A percentile compares a stretch with the other conserved stretches of the same genome.
These are phyloP conservation scores for Endocalyx cinctus DNA, from an alignment of 2,329 filamentous ascomycete genomes.

Conservation along the genomic window DNA sequence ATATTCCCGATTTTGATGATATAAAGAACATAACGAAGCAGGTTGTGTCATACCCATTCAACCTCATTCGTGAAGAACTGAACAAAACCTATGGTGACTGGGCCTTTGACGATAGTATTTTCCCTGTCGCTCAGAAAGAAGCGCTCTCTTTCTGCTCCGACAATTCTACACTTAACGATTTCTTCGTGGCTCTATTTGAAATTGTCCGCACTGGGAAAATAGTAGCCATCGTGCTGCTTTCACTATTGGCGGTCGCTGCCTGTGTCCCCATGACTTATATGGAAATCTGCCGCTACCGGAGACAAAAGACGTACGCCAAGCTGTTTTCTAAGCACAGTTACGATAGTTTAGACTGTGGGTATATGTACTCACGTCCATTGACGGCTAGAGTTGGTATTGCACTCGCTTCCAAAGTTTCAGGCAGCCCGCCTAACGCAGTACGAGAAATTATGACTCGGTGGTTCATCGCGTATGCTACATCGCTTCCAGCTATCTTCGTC, in stretches of 20 bases:
- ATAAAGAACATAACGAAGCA: conserved; percentile 77
- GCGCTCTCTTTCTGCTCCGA: conserved; percentile 82
- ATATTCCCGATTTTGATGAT: conserved; percentile 77
- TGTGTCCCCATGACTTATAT: conserved; percentile 76
- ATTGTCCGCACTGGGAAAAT: conserved; percentile 66
- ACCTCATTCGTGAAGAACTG: conserved; percentile 69
- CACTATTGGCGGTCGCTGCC: conserved; percentile 64
- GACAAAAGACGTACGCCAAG: conserved; percentile 64
- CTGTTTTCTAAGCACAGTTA: conserved; percentile 62
- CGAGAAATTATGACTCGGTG: conserved; percentile 72
- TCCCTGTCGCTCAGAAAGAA: conserved; percentile 81
- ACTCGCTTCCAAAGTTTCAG: conserved; percentile 59
- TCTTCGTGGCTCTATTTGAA: conserved; percentile 70
- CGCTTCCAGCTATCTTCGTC: conserved; percentile 78
- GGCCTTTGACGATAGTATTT: conserved; percentile 70
- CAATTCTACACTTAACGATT: conserved; percentile 74
- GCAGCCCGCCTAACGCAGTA: conserved; percentile 30
- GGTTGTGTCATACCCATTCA: conserved; percentile 74
- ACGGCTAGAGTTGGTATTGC: conserved; percentile 70
- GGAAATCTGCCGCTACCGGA: conserved; percentile 73
- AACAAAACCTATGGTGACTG: conserved; percentile 68
- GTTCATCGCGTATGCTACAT: conserved; percentile 84
- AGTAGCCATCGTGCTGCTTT: conserved; percentile 71
- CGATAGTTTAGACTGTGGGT: conserved; percentile 83
- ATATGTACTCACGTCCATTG: conserved; percentile 78